phyloP scores from a whole-genome alignment of 2,329 filamentous ascomycete species.

The Xylariaceae sp. region DNA sequence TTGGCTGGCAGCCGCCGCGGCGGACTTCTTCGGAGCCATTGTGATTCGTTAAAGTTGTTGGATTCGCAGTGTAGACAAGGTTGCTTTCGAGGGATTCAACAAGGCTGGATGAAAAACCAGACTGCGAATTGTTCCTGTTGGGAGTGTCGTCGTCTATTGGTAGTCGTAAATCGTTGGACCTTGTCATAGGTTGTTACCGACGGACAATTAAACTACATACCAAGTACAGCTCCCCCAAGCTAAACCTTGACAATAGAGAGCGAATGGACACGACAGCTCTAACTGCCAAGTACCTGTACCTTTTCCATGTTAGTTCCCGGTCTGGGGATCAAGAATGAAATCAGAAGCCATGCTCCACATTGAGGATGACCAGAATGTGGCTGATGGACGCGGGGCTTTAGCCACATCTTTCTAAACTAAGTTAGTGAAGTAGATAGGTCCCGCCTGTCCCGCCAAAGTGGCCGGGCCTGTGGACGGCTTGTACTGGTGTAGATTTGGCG shows the following conservation, averaged over 20 bases:
- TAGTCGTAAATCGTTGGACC: not conserved
- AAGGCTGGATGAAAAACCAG: no score
- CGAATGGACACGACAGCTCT: constrained; percentile 34
- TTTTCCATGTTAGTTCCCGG: not conserved
- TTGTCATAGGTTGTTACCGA: no score
- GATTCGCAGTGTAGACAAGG: constrained; percentile 1
- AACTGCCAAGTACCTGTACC: constrained; percentile 6
- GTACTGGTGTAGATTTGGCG: no score
- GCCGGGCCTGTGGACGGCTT: constrained; percentile 1
- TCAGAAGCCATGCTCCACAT: constrained; percentile 16
- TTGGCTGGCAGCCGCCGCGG: constrained; percentile 26
- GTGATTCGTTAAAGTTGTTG: constrained; percentile 22
- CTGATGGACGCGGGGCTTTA: constrained; percentile 15
- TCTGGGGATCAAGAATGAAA: constrained; percentile 17
- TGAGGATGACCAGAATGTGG: not conserved
- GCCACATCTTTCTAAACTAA: constrained; percentile 11
- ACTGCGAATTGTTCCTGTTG: no score
- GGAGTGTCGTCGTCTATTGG: no score
- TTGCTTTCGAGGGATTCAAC: no score
- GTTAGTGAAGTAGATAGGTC: not conserved
- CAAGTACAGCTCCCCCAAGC: no score
- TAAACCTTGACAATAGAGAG: constrained; percentile 4
- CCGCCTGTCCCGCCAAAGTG: not conserved
- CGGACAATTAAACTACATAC: no score
- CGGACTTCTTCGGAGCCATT: constrained; percentile 48